phyloP scores from a whole-genome alignment of 495 filamentous ascomycete genomes.

The Haplographium delicatum region DNA sequence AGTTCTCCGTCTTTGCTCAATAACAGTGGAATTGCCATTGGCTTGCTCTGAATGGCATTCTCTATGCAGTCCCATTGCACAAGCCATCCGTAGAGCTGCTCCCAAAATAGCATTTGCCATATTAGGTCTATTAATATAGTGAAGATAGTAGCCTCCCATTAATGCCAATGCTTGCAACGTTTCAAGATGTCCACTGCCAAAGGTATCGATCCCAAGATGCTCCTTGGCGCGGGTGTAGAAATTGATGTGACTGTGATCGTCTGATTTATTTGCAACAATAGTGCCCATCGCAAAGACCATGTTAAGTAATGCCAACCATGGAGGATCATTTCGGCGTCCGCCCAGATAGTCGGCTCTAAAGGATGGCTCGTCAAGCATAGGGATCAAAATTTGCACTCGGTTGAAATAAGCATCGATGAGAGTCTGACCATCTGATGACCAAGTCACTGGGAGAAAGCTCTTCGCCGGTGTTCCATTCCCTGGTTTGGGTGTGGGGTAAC shows the following conservation, averaged over 20 bases:
- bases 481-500: slow-evolving; percentile 38
- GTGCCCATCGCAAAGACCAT: slow-evolving; percentile 78
- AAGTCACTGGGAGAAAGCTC: slow-evolving; percentile 48
- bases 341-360: slow-evolving; percentile 69
- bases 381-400: slow-evolving; percentile 67
- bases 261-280: slow-evolving; percentile 62
- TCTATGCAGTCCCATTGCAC: slow-evolving; percentile 67
- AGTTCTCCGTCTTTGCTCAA: slow-evolving; percentile 62
- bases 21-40: slow-evolving; percentile 45
- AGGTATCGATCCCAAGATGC: slow-evolving; percentile 60
- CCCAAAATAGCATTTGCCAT: slow-evolving; percentile 65
- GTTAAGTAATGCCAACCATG: slow-evolving; percentile 73
- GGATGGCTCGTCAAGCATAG: slow-evolving; percentile 69
- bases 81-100: slow-evolving; percentile 64
- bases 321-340: slow-evolving; percentile 59
- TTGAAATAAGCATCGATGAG: slow-evolving; percentile 76
- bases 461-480: slow-evolving; percentile 28
- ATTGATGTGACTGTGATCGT: slow-evolving; percentile 64
- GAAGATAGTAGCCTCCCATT: slow-evolving; percentile 72
- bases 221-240: slow-evolving; percentile 69
- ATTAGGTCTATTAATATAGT: slow-evolving; percentile 75
- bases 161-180: slow-evolving; percentile 65
- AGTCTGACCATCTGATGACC: slow-evolving; percentile 55
- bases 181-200: slow-evolving; percentile 66
- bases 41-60: slow-evolving; percentile 51